Conservation (phyloP, 495 filamentous ascomycete species). For the Daldinia concentrica region DNA sequence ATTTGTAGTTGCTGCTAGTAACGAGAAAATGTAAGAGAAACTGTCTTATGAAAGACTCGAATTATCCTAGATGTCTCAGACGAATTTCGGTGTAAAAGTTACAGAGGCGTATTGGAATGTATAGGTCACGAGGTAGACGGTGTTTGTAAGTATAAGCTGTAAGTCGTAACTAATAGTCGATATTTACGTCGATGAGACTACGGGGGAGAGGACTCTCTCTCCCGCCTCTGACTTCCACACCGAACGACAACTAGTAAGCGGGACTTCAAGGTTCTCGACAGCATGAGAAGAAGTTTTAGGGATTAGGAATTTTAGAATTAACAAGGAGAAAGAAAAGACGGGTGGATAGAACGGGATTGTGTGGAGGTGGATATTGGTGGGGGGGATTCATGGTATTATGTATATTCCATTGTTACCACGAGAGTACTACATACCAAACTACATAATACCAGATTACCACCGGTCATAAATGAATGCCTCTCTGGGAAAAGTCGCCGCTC, state of each 20-base stretch:
- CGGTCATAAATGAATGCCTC: constrained; percentile 42
- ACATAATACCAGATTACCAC: neutral
- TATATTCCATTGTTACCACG: constrained; percentile 29
- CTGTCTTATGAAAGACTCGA: neutral
- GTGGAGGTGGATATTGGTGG: constrained; percentile 41
- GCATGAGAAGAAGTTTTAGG: constrained; percentile 42
- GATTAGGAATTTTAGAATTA: constrained; percentile 13
- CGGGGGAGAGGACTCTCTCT: constrained; percentile 27
- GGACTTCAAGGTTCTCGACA: constrained; percentile 25
- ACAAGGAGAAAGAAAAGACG: constrained; percentile 27
- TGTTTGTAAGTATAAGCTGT: constrained; percentile 10
- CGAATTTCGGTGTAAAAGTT: constrained; percentile 21
- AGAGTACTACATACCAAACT: neutral
- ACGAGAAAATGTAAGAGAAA: constrained; percentile 4
- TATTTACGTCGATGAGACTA: constrained; percentile 34
- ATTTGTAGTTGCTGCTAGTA: constrained; percentile 2
- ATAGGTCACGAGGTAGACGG: constrained; percentile 27
- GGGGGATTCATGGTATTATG: constrained; percentile 39
- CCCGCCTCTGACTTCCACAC: constrained; percentile 35
- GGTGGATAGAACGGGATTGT: constrained; percentile 39
- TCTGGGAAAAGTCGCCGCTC: constrained; percentile 42
- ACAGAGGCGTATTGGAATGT: constrained; percentile 19
- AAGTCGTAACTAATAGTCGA: constrained; percentile 25
- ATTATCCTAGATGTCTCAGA: constrained; percentile 8
- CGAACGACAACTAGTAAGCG: constrained; percentile 38